Base-by-base conservation (phyloP, 257 asterid species). In the Henckelia pumila region DNA sequence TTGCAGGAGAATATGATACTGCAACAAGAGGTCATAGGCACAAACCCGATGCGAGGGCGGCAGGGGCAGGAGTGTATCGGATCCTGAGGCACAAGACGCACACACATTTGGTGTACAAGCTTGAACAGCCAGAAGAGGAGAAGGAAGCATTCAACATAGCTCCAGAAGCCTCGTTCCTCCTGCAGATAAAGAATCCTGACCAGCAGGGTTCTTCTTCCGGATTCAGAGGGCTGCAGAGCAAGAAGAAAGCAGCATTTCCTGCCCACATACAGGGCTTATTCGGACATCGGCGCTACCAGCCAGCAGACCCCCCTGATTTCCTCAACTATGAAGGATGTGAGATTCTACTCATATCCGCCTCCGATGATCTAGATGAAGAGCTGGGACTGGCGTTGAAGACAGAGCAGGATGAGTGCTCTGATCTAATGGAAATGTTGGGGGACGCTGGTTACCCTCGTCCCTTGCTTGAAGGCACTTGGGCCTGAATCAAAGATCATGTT, bases 321-420 rank as follows among this genome's bases (percentile, higher is more conserved):
- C 84, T 91, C 47, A 83, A 84, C 81, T 85, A 88, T 3, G 91
- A 91, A 68, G 95, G 95, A 23, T 86, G 97, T 61, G 97, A 91
- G 79, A 82, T 91, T 64, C 66, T 91, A 76, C 79, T 91, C 28
- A 84, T 91, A 61, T 72, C 91, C 1, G 95, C 96, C 9, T 80
- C 91, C 0, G 93, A 88, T 49, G 86, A 88, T 49, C 68, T 88
- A 11, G 87, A 79, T 30, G 78, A 86, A 56, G 97, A 90, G 75
- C 53, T 91, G 50, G 95, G 96, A 10, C 55, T 83, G 77, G 87
- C 86, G 76, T 44, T 86, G 63, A 72, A 79, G 61, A 70, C 79
- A 5, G 86, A 81, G 44, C 77, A 64, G 52, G 71, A 63, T 0
- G 79, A 83, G 0, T 90, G 95, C 73, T 85, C 88, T 1, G 90